phyloP scores from a whole-genome alignment of 2,329 filamentous ascomycete genomes.

The Ophiostoma himal-ulmi region DNA sequence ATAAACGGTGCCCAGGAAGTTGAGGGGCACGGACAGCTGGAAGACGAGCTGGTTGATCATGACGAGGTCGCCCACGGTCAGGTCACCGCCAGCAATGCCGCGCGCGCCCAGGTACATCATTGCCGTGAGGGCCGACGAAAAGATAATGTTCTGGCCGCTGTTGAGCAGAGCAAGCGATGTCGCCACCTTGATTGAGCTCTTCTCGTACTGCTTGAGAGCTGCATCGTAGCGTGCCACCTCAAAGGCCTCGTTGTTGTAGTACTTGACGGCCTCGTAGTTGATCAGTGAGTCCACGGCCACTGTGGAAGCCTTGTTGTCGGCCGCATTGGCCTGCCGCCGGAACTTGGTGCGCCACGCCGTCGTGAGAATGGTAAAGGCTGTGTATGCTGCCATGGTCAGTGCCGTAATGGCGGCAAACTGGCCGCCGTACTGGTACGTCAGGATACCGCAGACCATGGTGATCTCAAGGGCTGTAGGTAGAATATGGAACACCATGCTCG shows the following conservation, averaged over 20 bases:
- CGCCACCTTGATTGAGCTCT: conserved; percentile 91
- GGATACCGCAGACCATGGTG: conserved; percentile 86
- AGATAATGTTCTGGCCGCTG: conserved; percentile 93
- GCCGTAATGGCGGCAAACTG: conserved; percentile 89
- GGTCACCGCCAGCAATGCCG: conserved; percentile 70
- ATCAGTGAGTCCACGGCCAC: conserved; percentile 95
- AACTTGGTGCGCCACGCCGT: conserved; percentile 98
- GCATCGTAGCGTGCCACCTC: conserved; percentile 87
- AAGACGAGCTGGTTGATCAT: conserved; percentile 99
- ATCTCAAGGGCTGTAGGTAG: conserved; percentile 92
- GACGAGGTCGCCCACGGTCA: conserved; percentile 93
- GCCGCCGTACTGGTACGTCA: conserved; percentile 91
- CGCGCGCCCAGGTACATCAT: conserved; percentile 98
- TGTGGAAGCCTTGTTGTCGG: conserved; percentile 91
- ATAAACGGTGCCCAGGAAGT: conserved; percentile 97
- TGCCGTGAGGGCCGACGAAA: conserved; percentile 82
- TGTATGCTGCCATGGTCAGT: conserved; percentile 86
- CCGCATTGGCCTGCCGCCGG: conserved; percentile 87
- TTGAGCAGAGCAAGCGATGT: conserved; percentile 92
- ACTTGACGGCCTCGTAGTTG: conserved; percentile 98
- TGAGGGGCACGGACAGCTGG: conserved; percentile 91
- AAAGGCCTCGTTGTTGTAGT: conserved; percentile 98
- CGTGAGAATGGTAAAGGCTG: conserved; percentile 93
- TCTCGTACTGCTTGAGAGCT: conserved; percentile 79
- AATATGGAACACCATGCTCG: conserved; percentile 97